A percentile compares a stretch with the other conserved stretches of the same genome.
These are phyloP conservation scores for Aureobasidium subglaciale DNA, from an alignment of 2,329 filamentous ascomycete species.

Conservation along the genomic window DNA sequence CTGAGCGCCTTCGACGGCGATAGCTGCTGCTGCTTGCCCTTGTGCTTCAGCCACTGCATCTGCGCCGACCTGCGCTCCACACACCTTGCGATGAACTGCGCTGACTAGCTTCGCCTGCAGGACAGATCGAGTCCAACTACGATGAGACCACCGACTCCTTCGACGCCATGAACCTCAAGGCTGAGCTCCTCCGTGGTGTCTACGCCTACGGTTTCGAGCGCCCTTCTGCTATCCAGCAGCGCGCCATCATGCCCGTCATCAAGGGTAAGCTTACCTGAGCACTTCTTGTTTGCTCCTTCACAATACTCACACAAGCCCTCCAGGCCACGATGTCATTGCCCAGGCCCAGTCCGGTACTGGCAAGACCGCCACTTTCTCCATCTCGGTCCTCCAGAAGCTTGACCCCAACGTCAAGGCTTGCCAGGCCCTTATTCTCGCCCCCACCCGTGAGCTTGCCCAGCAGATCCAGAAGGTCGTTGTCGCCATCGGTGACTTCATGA, in stretches of 20 bases:
- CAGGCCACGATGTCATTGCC: constrained; percentile 96
- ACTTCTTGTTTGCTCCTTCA: constrained; percentile 15
- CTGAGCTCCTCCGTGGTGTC: constrained; percentile 95
- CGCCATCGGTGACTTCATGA: constrained; percentile 99
- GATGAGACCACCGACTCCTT: constrained; percentile 99
- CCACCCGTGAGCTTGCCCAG: constrained; percentile 95
- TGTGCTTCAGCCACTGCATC: neutral
- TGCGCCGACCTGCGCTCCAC: neutral
- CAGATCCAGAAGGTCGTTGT: constrained; percentile 99
- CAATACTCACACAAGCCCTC: constrained; percentile 2
- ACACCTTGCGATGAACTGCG: neutral
- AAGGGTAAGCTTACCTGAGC: constrained; percentile 65
- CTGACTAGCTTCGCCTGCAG: constrained; percentile 43
- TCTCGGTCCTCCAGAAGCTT: constrained; percentile 98
- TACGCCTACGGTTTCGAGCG: constrained; percentile 99
- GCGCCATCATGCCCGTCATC: constrained; percentile 99
- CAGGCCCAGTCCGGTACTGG: constrained; percentile 99
- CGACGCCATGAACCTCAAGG: constrained; percentile 94
- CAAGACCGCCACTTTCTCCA: constrained; percentile 99
- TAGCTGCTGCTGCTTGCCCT: neutral
- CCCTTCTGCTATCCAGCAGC: constrained; percentile 98
- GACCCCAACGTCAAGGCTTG: constrained; percentile 90
- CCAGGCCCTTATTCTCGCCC: constrained; percentile 94
- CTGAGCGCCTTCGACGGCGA: neutral
- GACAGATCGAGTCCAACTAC: constrained; percentile 99